A percentile compares a stretch with the other conserved stretches of the same genome.
These are phyloP conservation scores for Phytophthora sojae DNA, from an alignment of 352 stramenopile species.

Conservation along the genomic window DNA sequence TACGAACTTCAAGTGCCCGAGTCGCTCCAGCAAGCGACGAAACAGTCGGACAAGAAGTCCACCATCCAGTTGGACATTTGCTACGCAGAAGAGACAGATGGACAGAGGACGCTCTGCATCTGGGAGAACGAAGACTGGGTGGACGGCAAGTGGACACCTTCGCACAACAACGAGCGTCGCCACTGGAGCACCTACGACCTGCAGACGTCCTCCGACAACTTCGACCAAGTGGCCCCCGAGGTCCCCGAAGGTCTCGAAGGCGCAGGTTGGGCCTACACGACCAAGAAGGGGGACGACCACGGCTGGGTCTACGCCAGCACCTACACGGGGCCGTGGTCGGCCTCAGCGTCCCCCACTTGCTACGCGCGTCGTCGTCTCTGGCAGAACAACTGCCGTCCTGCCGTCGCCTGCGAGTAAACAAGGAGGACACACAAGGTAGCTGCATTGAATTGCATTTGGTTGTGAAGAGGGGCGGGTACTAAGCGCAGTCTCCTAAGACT, in stretches of 20 bases:
- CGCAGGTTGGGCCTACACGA: constrained; percentile 73
- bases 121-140: constrained; percentile 78
- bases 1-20: constrained; percentile 59
- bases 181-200: constrained; percentile 71
- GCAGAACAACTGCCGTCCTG: constrained; percentile 74
- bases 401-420: constrained; percentile 52
- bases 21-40: constrained; percentile 47
- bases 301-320: constrained; percentile 76
- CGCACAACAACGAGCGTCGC: constrained; percentile 57
- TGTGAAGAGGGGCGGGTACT: background rate
- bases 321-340: constrained; percentile 70
- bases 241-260: constrained; percentile 59
- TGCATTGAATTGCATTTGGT: background rate
- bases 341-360: constrained; percentile 20
- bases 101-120: constrained; percentile 62
- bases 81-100: constrained; percentile 50
- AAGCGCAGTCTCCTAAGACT: no score
- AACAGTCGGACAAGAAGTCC: constrained; percentile 53
- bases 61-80: constrained; percentile 48
- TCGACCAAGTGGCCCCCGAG: constrained; percentile 69
- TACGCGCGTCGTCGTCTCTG: constrained; percentile 73
- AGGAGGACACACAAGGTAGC: background rate
- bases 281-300: constrained; percentile 68
- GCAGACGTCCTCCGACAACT: constrained; percentile 65
- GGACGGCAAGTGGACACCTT: constrained; percentile 51